Percentiles rank a stretch among this genome's conserved stretches.
phyloP scores from a whole-genome alignment of 1,284 basidiomycete genomes.

The Lentinula novae-zelandiae region DNA sequence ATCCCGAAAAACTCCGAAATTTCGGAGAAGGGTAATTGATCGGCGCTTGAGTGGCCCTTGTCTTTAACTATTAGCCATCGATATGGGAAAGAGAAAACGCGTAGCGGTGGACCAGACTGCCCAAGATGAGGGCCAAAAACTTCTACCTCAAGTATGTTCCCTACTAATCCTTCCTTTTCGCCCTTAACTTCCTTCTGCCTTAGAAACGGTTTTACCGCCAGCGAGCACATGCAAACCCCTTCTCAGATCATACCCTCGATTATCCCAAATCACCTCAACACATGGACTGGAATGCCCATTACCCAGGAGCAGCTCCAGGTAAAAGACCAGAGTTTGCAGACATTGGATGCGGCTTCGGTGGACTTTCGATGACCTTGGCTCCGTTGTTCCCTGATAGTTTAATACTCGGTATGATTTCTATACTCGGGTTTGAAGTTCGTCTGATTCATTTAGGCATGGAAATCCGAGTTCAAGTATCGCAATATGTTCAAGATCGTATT shows the following conservation, averaged over 20 bases:
- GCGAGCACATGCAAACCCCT: conserved; percentile 97
- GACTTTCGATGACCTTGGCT: conserved; percentile 86
- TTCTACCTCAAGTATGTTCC: conserved; percentile 31
- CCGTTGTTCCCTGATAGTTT: conserved; percentile 89
- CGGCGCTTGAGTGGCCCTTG: neutral
- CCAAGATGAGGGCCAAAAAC: conserved; percentile 10
- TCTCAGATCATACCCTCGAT: conserved; percentile 90
- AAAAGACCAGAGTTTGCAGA: conserved; percentile 92
- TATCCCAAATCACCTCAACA: conserved; percentile 81
- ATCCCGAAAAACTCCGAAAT: conserved; percentile 5
- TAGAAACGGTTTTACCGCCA: conserved; percentile 98
- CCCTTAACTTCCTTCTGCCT: neutral
- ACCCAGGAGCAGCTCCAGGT: conserved; percentile 64
- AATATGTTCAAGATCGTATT: conserved; percentile 96
- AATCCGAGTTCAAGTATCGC: conserved; percentile 94
- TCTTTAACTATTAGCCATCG: neutral
- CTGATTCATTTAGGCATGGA: conserved; percentile 74
- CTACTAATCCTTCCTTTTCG: neutral
- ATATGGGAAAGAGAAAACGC: conserved; percentile 51
- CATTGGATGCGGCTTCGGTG: conserved; percentile 98
- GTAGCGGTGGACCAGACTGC: conserved; percentile 16
- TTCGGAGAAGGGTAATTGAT: neutral
- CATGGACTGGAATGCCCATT: conserved; percentile 88
- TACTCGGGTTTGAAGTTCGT: neutral
- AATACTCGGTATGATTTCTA: conserved; percentile 80